Conservation (phyloP, 2,329 filamentous ascomycete genomes). For the Hymenoscyphus scutula region DNA sequence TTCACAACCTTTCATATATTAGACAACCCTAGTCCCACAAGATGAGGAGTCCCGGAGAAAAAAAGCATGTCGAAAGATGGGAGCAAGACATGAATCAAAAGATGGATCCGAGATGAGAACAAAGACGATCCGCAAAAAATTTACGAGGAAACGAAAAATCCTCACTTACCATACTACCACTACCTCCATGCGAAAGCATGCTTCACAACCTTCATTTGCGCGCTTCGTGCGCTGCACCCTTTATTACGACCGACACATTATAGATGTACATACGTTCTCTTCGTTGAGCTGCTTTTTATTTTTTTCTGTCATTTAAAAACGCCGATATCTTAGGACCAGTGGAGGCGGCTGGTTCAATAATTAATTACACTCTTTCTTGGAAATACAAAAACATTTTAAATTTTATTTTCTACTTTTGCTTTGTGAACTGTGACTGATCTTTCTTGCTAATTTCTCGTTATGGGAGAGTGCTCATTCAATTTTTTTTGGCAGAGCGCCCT, state of each 20-base stretch:
- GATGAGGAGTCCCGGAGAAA: not conserved
- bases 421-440: too few relatives aligned
- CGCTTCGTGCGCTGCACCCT: not conserved
- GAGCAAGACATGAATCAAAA: not conserved
- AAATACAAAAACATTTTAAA: too few relatives aligned
- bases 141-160: not conserved
- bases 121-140: not conserved
- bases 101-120: not conserved
- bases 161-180: not conserved
- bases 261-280: conserved; percentile 17
- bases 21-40: conserved; percentile 4
- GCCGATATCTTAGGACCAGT: not conserved
- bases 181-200: not conserved
- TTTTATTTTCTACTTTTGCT: too few relatives aligned
- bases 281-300: not conserved
- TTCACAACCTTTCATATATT: not conserved
- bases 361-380: too few relatives aligned
- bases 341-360: not conserved
- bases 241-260: not conserved
- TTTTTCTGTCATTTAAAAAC: not conserved
- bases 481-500: too few relatives aligned
- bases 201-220: not conserved
- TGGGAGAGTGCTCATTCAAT: too few relatives aligned
- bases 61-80: not conserved
- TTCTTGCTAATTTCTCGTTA: too few relatives aligned